Evolutionary conservation across 164 flowering plant genomes (phyloP), one percentile per base, ranked within the genome.

Genomic region (Houttuynia cordata): DNA sequence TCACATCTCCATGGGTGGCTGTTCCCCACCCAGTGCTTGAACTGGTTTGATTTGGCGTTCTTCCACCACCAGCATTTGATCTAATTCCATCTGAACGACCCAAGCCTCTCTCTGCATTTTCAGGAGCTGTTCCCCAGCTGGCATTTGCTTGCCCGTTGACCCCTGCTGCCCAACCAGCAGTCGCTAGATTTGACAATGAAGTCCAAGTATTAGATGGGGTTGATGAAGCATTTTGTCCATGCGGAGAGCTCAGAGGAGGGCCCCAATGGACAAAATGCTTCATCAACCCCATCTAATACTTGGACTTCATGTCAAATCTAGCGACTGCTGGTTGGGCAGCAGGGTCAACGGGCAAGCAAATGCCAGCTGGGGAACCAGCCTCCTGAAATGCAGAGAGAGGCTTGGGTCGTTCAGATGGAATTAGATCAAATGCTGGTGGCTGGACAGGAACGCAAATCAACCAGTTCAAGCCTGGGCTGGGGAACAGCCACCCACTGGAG

Each of bases 11-110:
- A n/a, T n/a, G n/a, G n/a, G n/a, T n/a, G n/a, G n/a, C n/a, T n/a
- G n/a, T n/a, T 10, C 72, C 73, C 83, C 62, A 60, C 39, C 61
- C 53, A 24, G 24, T 49, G 56, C 18, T 54, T 49, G 63, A 39
- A 53, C 53, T 61, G 4, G 21, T 4, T 22, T 17, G 58, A 17
- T 34, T 18, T 18, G 61, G 51, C 6, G 54, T 60, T 34, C 64
- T 24, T 12, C 49, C 49, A 3, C 17, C 49, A 45, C 63, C 63
- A 61, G 10, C 20, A 23, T 22, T 54, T 51, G 17, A 51, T 61
- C 37, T 30, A 30, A 2, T 30, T 30, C 37, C 37, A 30, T 30
- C 37, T 30, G 37, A 30, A 30, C 6, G 37, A 30, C 37, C 37
- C 37, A 30, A 6, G 6, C 37, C 37, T 30, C 37, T 30, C 2